A percentile compares a stretch with the other conserved stretches of the same genome.
phyloP scores from a whole-genome alignment of 495 filamentous ascomycete species.

The Oleoguttula mirabilis region DNA sequence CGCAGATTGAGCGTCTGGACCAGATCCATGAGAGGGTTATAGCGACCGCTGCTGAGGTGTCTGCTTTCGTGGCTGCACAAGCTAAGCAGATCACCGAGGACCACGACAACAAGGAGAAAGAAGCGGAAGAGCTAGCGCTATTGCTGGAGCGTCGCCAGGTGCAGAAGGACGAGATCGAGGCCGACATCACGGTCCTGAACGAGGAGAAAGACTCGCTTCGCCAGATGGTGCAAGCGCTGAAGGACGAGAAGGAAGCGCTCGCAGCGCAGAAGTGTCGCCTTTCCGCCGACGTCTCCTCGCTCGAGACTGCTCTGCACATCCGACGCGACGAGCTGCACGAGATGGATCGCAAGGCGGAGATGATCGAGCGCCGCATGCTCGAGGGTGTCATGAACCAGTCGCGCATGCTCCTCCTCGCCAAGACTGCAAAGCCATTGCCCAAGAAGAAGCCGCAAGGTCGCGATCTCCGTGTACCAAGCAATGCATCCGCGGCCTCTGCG shows the following conservation, averaged over 20 bases:
- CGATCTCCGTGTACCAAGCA: constrained; percentile 55
- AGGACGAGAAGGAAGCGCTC: constrained; percentile 44
- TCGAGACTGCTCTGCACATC: constrained; percentile 79
- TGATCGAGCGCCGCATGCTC: constrained; percentile 78
- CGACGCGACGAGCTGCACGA: constrained; percentile 79
- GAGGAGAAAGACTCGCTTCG: constrained; percentile 43
- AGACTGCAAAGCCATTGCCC: constrained; percentile 30
- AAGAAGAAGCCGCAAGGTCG: constrained; percentile 43
- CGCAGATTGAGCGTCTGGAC: constrained; percentile 64
- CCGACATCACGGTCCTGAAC: constrained; percentile 50
- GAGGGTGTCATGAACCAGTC: constrained; percentile 95
- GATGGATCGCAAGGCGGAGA: constrained; percentile 79
- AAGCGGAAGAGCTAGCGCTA: constrained; percentile 69
- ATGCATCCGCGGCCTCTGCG: constrained; percentile 31
- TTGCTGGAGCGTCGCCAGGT: constrained; percentile 65
- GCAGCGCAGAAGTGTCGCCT: constrained; percentile 60
- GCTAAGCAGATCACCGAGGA: constrained; percentile 66
- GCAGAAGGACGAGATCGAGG: constrained; percentile 69
- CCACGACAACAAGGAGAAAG: constrained; percentile 64
- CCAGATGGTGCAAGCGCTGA: constrained; percentile 28
- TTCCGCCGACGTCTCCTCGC: constrained; percentile 67
- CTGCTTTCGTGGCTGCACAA: constrained; percentile 72
- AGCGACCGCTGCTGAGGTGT: constrained; percentile 71
- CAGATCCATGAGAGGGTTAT: constrained; percentile 83
- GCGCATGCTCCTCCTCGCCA: constrained; percentile 62